A percentile compares a stretch with the other conserved stretches of the same genome.
Conservation (phyloP, 169 alveolate species). For the Cryptosporidium baileyi region DNA sequence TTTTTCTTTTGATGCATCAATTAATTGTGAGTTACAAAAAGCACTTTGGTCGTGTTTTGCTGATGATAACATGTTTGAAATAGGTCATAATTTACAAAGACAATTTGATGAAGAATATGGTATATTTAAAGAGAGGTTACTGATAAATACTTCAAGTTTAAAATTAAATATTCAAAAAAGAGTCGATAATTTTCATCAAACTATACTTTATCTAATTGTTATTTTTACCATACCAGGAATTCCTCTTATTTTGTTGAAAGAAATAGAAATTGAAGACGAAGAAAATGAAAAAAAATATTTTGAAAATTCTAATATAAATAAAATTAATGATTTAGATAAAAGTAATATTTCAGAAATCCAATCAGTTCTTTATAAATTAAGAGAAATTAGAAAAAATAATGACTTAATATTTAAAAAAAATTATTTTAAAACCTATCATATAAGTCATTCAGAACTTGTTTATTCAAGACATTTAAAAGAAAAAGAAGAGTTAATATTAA, state of each 20-base stretch:
- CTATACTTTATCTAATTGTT: not conserved
- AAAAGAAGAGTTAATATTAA: not conserved
- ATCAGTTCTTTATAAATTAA: not conserved
- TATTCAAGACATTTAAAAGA: not conserved
- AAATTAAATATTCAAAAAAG: not conserved
- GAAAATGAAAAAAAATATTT: not conserved
- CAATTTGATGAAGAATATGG: not conserved
- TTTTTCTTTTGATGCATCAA: not conserved
- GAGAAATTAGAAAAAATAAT: not conserved
- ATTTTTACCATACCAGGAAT: not conserved
- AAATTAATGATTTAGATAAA: not conserved
- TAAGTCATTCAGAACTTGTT: not conserved
- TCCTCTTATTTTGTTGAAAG: not conserved
- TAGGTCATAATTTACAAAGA: not conserved
- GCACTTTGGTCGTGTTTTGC: not conserved
- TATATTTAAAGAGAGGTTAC: not conserved
- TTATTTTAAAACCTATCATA: not conserved
- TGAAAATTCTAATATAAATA: too few relatives aligned
- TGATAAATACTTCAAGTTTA: not conserved
- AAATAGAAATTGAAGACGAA: not conserved
- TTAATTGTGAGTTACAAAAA: not conserved
- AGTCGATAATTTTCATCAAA: not conserved
- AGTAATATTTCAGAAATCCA: not conserved
- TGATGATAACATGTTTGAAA: not conserved
- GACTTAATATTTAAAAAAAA: not conserved